Conservation (phyloP, 1,284 basidiomycete species). For the Tausonia pullulans region DNA sequence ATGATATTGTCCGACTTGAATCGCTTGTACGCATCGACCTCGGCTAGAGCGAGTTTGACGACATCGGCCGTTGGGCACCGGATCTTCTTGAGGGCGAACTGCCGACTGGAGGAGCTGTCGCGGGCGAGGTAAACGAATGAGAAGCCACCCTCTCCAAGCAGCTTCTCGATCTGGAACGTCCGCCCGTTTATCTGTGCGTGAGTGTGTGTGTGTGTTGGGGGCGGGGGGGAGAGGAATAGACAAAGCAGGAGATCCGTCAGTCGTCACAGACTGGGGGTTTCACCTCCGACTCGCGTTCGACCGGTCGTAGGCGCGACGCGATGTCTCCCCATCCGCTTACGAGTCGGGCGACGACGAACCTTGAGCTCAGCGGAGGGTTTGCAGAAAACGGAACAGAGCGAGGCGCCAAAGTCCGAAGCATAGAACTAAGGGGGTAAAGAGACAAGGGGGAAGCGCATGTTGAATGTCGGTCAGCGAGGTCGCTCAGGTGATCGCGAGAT, state of each 20-base stretch:
- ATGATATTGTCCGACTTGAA: constrained; percentile 59
- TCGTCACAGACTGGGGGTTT: constrained; percentile 20
- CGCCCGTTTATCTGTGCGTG: constrained; percentile 73
- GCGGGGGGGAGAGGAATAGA: neutral
- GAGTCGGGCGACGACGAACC: neutral
- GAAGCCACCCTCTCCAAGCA: constrained; percentile 90
- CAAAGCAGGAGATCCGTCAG: constrained; percentile 15
- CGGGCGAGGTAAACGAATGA: constrained; percentile 89
- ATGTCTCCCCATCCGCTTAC: too few species aligned
- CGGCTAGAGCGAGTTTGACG: constrained; percentile 56
- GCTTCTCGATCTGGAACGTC: constrained; percentile 76
- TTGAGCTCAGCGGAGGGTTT: constrained; percentile 22
- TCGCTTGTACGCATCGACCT: constrained; percentile 79
- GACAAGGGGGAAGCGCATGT: neutral
- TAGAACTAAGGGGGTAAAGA: constrained; percentile 6
- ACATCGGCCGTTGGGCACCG: constrained; percentile 60
- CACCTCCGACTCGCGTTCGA: too few species aligned
- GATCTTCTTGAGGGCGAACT: constrained; percentile 92
- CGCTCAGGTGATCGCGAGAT: constrained; percentile 14
- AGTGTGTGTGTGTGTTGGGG: neutral
- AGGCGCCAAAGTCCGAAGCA: constrained; percentile 9
- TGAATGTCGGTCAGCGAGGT: constrained; percentile 28
- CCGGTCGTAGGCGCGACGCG: too few species aligned
- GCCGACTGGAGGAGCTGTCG: constrained; percentile 51
- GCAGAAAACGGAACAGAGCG: constrained; percentile 23